Evolutionary conservation across 345 rosid species (phyloP), one percentile per base, ranked within the genome.

Genomic region (Populus alba): DNA sequence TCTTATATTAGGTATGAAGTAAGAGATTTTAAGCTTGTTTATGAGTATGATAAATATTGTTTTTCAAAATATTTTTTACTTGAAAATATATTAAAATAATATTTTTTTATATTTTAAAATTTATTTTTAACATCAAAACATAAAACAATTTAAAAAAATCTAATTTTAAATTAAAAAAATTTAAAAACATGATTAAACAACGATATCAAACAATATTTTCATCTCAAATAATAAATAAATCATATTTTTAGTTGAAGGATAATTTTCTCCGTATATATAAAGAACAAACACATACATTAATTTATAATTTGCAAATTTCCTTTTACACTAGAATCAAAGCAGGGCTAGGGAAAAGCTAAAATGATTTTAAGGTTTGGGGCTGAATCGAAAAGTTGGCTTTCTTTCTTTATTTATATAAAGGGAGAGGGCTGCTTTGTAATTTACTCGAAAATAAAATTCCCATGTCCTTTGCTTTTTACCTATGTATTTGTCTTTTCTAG

Each of bases 21-120:
- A 15, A 12, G 51, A 47, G 51, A 2, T 5, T 49, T 33, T 4
- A 33, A 33, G 37, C 6, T 0, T 33, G 2, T 33, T 33, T 33
- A 0, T 33, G 5, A 33, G 0, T 4, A 3, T 33, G 6, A 33
- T 33, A 33, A 0, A 33, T 4, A 0, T 33, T 33, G 0, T 33
- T 4, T 33, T 33, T 33, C 0, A 33, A 33, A 33, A 0, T 33
- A 0, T 33, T 33, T 33, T 33, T 33, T 0, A 3, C 29, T 0
- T 33, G 0, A 0, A 33, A 33, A 33, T 33, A 4, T 0, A 33
- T 33, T 33, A 33, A 33, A 33, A 0, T 4, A 4, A 33, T 33
- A 33, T 4, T 33, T 4, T 33, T 33, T 33, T 33, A 33, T 33
- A 6, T 33, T 33, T 4, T 4, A 0, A 33, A 4, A 0, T 33